Evolutionary conservation across 441 rosid species (phyloP), one percentile per base, ranked within the genome.

Genomic region (Daphne laureola): DNA sequence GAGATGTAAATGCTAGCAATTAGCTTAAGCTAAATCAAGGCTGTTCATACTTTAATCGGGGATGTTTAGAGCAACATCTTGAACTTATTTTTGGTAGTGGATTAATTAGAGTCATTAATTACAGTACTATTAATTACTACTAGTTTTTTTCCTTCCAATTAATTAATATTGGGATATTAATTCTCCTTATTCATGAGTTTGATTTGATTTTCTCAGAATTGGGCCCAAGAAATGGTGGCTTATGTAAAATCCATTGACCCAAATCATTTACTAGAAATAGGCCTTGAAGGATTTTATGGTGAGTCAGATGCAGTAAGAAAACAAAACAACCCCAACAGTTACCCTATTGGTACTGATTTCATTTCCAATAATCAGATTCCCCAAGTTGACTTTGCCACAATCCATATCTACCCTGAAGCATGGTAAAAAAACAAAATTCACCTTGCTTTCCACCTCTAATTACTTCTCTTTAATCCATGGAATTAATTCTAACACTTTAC

Each of bases 331-430:
- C 78, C 76, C 0, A 70, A 55, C 8, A 25, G 26, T 3, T 5
- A 1, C 38, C 46, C 40, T 11, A 23, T 54, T 36, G 80, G 83
- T 23, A 54, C 78, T 36, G 80, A 78, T 66, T 75, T 75, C 76
- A 65, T 75, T 17, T 16, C 67, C 25, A 67, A 72, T 55, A 70
- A 73, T 65, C 74, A 67, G 59, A 57, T 75, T 11, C 55, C 63
- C 1, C 68, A 65, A 0, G 43, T 78, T 31, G 85, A 82, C 65
- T 82, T 82, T 44, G 68, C 78, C 44, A 79, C 85, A 6, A 71
- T 79, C 23, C 89, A 82, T 55, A 18, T 79, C 21, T 82, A 82
- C 51, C 81, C 86, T 0, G 88, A 82, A 49, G 63, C 67, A 21
- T 79, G 85, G 88, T 82, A 70, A 50, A 62, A 50, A 43, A n/a